These are phyloP conservation scores for Verticillium nubilum DNA, from an alignment of 2,329 filamentous ascomycete species.

Conservation along the genomic window DNA sequence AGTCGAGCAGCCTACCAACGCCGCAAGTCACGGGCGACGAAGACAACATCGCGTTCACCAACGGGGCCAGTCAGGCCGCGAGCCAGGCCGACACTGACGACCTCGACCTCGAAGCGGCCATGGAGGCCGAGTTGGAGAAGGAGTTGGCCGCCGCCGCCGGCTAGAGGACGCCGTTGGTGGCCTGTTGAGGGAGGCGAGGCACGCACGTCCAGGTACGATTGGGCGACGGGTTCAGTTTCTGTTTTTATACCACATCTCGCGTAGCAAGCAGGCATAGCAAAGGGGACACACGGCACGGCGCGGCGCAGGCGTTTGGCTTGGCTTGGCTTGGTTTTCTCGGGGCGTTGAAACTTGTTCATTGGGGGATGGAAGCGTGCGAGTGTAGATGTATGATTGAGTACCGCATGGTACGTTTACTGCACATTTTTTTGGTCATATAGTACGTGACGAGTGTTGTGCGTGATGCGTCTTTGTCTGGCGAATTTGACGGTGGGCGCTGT, in stretches of 20 bases:
- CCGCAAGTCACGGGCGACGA: conserved; percentile 36
- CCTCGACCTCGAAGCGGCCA: conserved; percentile 57
- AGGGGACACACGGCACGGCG: neutral
- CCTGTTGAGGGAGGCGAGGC: neutral
- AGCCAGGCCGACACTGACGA: conserved; percentile 44
- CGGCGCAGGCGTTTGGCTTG: neutral
- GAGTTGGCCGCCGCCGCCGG: neutral
- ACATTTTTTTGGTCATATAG: neutral
- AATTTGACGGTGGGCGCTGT: too few species aligned
- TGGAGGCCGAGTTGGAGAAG: conserved; percentile 53
- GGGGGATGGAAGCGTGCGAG: neutral
- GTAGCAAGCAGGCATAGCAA: neutral
- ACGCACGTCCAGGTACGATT: neutral
- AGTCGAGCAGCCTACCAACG: conserved; percentile 32
- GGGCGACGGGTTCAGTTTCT: neutral
- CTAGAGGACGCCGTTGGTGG: neutral
- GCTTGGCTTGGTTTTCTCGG: neutral
- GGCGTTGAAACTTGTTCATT: neutral
- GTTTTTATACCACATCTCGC: neutral
- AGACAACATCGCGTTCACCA: conserved; percentile 22
- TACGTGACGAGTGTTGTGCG: neutral
- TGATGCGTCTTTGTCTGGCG: neutral
- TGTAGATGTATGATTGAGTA: neutral
- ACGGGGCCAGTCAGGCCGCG: neutral
- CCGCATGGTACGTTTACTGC: neutral